phyloP scores from a whole-genome alignment of 805 yeast species.

The Phaffomyces thermotolerans region DNA sequence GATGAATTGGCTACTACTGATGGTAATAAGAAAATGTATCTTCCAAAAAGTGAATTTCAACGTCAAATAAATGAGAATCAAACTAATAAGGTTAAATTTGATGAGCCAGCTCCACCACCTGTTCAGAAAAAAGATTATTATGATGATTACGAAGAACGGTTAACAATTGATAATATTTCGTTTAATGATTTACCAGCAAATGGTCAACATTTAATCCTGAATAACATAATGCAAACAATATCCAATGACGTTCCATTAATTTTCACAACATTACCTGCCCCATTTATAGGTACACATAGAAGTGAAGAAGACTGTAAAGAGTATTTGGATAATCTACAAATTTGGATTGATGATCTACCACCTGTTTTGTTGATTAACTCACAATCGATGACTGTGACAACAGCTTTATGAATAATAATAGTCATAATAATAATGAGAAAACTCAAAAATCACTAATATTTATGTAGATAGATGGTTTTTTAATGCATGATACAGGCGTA shows the following conservation, averaged over 20 bases:
- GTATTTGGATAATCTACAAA: conserved; percentile 66
- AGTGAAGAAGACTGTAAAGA: conserved; percentile 62
- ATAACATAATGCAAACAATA: conserved; percentile 68
- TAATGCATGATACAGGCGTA: background rate
- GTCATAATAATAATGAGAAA: too few relatives aligned
- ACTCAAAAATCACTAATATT: too few relatives aligned
- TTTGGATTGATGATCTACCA: conserved; percentile 79
- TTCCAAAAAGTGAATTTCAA: background rate
- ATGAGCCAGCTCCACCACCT: background rate
- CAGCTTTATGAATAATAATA: conserved; percentile 54
- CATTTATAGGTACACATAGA: conserved; percentile 73
- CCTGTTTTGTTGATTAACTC: conserved; percentile 81
- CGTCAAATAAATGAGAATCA: background rate
- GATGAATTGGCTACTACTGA: background rate
- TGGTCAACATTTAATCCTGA: conserved; percentile 83
- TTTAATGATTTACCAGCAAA: conserved; percentile 88
- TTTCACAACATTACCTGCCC: conserved; percentile 87
- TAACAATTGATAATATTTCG: conserved; percentile 35
- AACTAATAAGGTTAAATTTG: background rate
- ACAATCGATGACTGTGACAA: conserved; percentile 93
- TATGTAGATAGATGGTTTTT: too few relatives aligned
- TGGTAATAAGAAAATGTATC: background rate
- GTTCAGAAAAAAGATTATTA: conserved; percentile 10
- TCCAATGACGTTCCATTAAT: conserved; percentile 66
- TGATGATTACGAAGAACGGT: conserved; percentile 3